Conservation (phyloP, 2,329 filamentous ascomycete genomes). For the Xylariaceae sp. region DNA sequence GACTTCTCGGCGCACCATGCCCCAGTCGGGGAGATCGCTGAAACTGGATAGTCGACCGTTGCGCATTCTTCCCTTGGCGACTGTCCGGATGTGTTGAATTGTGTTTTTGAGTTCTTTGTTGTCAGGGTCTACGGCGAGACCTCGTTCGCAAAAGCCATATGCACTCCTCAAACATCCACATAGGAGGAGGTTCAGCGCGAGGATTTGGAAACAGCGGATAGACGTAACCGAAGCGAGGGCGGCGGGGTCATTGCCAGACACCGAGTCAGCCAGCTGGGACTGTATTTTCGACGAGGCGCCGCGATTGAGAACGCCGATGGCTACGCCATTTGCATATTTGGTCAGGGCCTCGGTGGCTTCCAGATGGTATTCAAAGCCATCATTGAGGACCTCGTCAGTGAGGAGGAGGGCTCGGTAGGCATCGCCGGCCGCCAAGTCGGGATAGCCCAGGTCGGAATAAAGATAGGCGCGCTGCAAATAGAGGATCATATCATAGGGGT, state of each 20-base stretch:
- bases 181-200: conserved; percentile 56
- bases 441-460: conserved; percentile 74
- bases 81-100: conserved; percentile 50
- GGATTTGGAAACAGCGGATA: conserved; percentile 56
- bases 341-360: conserved; percentile 53
- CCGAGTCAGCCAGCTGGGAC: conserved; percentile 33
- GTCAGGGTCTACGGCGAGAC: conserved; percentile 50
- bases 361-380: conserved; percentile 79
- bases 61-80: conserved; percentile 48
- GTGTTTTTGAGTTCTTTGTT: conserved; percentile 55
- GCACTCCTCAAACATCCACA: conserved; percentile 67
- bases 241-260: conserved; percentile 34
- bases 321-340: conserved; percentile 34
- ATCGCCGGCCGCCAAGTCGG: conserved; percentile 84
- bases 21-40: conserved; percentile 62
- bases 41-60: conserved; percentile 43
- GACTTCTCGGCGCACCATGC: conserved; percentile 65
- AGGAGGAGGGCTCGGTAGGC: conserved; percentile 87
- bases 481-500: conserved; percentile 59
- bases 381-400: conserved; percentile 73
- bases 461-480: conserved; percentile 66
- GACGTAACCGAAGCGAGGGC: conserved; percentile 48
- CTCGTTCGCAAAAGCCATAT: conserved; percentile 60
- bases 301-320: conserved; percentile 45
- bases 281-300: conserved; percentile 38